Evolutionary conservation across 2,329 filamentous ascomycete genomes (phyloP), one percentile per base, ranked within the genome.

Genomic region (Orbilia blumenaviensis): DNA sequence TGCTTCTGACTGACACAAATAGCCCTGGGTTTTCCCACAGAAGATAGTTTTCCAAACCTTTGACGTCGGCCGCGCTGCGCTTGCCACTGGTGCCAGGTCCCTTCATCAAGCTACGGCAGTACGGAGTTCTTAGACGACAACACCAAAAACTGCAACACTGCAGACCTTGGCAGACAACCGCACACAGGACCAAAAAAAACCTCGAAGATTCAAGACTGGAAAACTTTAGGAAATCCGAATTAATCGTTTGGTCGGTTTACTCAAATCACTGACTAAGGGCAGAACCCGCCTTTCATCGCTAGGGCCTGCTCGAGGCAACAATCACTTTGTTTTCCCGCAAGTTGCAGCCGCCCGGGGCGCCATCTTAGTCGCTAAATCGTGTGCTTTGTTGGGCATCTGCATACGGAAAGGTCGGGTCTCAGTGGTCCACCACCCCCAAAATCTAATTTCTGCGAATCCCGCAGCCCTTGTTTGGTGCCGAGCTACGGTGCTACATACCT

Each of bases 321-420:
- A 67, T 66, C 23, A 50, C 32, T 62, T 69, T 76, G 58, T 76
- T 60, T n/a, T 76, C 64, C 58, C 64, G 41, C 48, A 66, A 54
- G 72, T 50, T 76, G 72, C 64, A 69, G 46, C 72, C 72, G 72
- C 64, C 72, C 72, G 72, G 52, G n/a, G 52, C 72, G 48, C 72
- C 69, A 56, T 72, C 41, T 50, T 29, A 12, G 50, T 72, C 72
- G 72, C 64, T 61, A 63, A 76, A 60, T 50, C 46, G n/a, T 61
- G 63, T 61, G 67, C 64, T 63, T 76, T 76, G 72, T 76, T 76
- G 60, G 46, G 44, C 42, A n/a, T 58, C 72, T 76, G 72, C 72
- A 76, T 64, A 52, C 63, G 72, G 72, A 66, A 69, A 69, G 50
- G 72, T 60, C 63, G 18, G 71, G 72, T 76, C 64, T 76, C 72